phyloP scores from a whole-genome alignment of 257 asterid species.

The Solanum corneliomulleri region DNA sequence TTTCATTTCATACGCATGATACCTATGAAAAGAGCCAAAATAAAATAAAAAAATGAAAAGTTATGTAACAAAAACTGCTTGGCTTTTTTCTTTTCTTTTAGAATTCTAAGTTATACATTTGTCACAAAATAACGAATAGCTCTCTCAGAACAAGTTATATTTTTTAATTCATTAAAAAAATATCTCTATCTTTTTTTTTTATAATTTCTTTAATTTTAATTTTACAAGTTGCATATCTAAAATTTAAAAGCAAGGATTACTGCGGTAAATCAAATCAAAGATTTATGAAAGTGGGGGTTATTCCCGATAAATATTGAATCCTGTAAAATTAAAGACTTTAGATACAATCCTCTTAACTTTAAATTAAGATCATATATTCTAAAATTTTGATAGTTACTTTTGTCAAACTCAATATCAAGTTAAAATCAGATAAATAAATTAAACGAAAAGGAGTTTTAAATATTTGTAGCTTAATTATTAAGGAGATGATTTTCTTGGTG shows the following conservation, averaged over 20 bases:
- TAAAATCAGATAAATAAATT: background rate
- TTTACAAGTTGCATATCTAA: background rate
- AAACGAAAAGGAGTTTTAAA: fast-evolving
- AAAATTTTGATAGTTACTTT: background rate
- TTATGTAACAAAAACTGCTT: background rate
- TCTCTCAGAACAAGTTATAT: background rate
- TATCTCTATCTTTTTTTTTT: no score
- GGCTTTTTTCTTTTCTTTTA: background rate
- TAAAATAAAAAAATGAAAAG: no score
- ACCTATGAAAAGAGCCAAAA: background rate
- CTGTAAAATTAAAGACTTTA: background rate
- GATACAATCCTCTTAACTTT: background rate
- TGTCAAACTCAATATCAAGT: background rate
- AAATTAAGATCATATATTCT: background rate
- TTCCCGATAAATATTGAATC: no score
- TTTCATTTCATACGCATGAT: background rate
- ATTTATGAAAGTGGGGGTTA: no score
- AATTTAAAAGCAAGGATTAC: no score
- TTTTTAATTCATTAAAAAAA: no score
- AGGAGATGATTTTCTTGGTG: background rate
- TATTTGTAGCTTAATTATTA: background rate
- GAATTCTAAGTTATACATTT: background rate
- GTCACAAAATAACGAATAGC: background rate
- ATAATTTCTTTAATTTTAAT: background rate
- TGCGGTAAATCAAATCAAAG: no score